These are phyloP conservation scores for Sanchytrium tribonematis DNA, from an alignment of 371 early-diverging fungal genomes.

Conservation along the genomic window DNA sequence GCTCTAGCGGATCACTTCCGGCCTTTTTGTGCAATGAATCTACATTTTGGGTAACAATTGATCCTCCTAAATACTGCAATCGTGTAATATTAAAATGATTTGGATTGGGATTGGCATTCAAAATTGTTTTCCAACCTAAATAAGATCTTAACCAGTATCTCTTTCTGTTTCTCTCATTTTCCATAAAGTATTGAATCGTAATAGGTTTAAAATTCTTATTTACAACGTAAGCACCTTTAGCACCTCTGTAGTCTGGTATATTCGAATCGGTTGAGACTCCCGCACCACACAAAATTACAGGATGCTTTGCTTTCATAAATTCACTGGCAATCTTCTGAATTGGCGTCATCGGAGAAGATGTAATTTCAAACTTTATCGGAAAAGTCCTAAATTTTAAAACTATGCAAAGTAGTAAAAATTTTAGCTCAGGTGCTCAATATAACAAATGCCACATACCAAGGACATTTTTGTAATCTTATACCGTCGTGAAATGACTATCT, in stretches of 20 bases:
- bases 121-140: constrained; percentile 43
- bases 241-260: constrained; percentile 67
- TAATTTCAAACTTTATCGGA: no score
- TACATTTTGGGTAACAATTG: constrained; percentile 69
- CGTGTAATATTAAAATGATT: constrained; percentile 30
- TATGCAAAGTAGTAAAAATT: no score
- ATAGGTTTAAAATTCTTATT: not conserved
- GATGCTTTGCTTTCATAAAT: not conserved
- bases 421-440: no score
- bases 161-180: constrained; percentile 14
- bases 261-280: constrained; percentile 50
- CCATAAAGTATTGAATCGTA: not conserved
- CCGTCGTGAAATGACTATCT: no score
- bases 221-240: constrained; percentile 17
- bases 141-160: constrained; percentile 77
- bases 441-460: no score
- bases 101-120: constrained; percentile 32
- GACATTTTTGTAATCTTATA: no score
- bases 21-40: constrained; percentile 39
- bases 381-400: no score
- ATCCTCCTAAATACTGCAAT: constrained; percentile 17
- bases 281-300: constrained; percentile 10
- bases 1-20: constrained; percentile 31
- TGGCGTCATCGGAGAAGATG: no score
- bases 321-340: not conserved